Evolutionary conservation across 2,329 filamentous ascomycete species (phyloP).

Genomic region (Trichoderma afroharzianum): DNA sequence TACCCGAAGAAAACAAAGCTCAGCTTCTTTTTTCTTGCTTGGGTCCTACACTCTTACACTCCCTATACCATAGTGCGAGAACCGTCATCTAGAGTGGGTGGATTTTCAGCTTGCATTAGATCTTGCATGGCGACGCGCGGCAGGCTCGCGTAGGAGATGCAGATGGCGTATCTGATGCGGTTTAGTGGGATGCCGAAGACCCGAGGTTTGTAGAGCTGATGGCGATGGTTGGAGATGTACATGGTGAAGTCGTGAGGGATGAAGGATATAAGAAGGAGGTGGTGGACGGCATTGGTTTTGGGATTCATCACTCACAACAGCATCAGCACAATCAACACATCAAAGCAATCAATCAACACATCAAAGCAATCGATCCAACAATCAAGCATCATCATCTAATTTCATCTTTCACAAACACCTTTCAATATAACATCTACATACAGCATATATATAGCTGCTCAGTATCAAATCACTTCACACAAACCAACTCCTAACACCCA

Average conservation of each 20-base stretch:
- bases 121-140: not conserved
- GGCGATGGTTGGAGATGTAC: not conserved
- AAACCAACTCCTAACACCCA: not conserved
- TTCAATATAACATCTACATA: not conserved
- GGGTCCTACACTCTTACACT: not conserved
- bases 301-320: constrained; percentile 1
- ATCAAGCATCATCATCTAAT: not conserved
- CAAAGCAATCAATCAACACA: constrained; percentile 24
- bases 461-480: not conserved
- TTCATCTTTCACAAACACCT: not conserved
- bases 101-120: not conserved
- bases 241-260: not conserved
- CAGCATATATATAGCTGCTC: not conserved
- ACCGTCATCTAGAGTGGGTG: not conserved
- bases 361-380: not conserved
- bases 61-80: too few relatives aligned
- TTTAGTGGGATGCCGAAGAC: not conserved
- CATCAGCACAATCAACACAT: not conserved
- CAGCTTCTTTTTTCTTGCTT: not conserved
- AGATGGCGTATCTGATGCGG: not conserved
- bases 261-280: not conserved
- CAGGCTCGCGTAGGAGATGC: not conserved
- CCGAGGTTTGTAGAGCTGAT: not conserved
- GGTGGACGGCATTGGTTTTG: not conserved
- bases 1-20: not conserved